These are phyloP conservation scores for Penicillium sp. DNA, from an alignment of 2,329 filamentous ascomycete species.

Conservation along the genomic window DNA sequence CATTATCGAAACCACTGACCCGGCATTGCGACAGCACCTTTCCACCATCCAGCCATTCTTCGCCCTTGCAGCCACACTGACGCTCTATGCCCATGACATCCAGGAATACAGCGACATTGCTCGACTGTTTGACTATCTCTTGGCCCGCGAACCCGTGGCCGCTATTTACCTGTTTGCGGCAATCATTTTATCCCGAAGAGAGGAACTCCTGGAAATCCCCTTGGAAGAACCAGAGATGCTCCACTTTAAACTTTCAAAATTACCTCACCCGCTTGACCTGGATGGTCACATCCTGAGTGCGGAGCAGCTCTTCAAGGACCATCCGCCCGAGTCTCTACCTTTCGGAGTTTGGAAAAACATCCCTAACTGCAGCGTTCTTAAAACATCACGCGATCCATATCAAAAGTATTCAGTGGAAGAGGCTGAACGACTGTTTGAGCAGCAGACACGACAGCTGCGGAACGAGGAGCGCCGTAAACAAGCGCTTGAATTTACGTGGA, in stretches of 20 bases:
- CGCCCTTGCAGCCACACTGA: slow-evolving; percentile 85
- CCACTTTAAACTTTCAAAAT: slow-evolving; percentile 77
- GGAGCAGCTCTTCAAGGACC: slow-evolving; percentile 55
- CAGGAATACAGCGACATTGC: slow-evolving; percentile 83
- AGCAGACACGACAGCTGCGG: slow-evolving; percentile 67
- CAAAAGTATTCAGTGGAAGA: slow-evolving; percentile 57
- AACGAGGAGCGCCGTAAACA: slow-evolving; percentile 57
- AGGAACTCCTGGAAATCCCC: slow-evolving; percentile 80
- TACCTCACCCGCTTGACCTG: slow-evolving; percentile 74
- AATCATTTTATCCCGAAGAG: slow-evolving; percentile 72
- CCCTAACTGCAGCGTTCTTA: slow-evolving; percentile 72
- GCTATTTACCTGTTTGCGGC: slow-evolving; percentile 87
- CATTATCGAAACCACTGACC: slow-evolving; percentile 68
- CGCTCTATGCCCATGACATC: slow-evolving; percentile 95
- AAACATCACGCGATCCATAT: slow-evolving; percentile 62
- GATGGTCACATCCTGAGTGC: slow-evolving; percentile 69
- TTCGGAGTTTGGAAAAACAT: slow-evolving; percentile 64
- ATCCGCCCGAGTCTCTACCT: slow-evolving; percentile 68
- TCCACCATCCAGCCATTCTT: slow-evolving; percentile 79
- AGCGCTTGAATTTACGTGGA: slow-evolving; percentile 51
- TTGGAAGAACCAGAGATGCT: slow-evolving; percentile 86
- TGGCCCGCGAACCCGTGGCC: slow-evolving; percentile 82
- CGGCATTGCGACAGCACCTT: slow-evolving; percentile 67
- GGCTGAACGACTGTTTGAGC: slow-evolving; percentile 62
- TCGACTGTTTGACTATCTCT: slow-evolving; percentile 83